Conservation (phyloP, 352 stramenopile genomes). For the Pythium phragmitis region DNA sequence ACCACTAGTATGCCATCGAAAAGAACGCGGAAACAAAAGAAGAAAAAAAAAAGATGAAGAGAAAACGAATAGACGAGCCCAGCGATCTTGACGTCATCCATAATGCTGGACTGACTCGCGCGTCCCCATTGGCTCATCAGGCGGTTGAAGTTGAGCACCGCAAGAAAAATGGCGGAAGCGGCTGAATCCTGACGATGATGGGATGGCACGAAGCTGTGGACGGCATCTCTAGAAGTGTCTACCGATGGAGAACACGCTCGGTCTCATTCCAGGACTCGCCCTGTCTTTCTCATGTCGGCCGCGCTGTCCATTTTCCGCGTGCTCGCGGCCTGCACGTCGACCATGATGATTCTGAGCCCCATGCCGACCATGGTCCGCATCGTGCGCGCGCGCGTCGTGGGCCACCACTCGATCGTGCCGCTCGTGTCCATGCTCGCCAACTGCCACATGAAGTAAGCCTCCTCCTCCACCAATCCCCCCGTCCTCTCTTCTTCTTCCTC, state of each 20-base stretch:
- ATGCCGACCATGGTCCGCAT: slow-evolving; percentile 36
- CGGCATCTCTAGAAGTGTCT: background rate
- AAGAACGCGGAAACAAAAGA: slow-evolving; percentile 1
- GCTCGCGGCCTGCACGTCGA: slow-evolving; percentile 31
- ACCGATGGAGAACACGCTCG: background rate
- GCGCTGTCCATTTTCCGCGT: slow-evolving; percentile 28
- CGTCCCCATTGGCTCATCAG: background rate
- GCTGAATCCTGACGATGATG: background rate
- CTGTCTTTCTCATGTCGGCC: slow-evolving; percentile 2
- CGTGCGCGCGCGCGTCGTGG: slow-evolving; percentile 33
- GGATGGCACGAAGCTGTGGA: background rate
- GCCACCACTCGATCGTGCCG: slow-evolving; percentile 47
- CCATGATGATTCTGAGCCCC: slow-evolving; percentile 44
- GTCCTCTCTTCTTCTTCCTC: background rate
- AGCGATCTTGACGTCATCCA: background rate
- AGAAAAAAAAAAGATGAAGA: slow-evolving; percentile 7
- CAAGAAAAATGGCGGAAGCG: background rate
- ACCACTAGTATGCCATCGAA: slow-evolving; percentile 12
- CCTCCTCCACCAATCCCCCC: no score
- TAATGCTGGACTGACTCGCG: no score
- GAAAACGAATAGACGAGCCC: background rate
- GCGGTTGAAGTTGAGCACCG: slow-evolving; percentile 2
- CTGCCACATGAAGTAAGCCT: slow-evolving; percentile 33
- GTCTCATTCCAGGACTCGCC: background rate
- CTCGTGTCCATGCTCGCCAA: slow-evolving; percentile 47